These are phyloP conservation scores for Serendipita sp. DNA, from an alignment of 768 basidiomycete genomes.

Conservation along the genomic window DNA sequence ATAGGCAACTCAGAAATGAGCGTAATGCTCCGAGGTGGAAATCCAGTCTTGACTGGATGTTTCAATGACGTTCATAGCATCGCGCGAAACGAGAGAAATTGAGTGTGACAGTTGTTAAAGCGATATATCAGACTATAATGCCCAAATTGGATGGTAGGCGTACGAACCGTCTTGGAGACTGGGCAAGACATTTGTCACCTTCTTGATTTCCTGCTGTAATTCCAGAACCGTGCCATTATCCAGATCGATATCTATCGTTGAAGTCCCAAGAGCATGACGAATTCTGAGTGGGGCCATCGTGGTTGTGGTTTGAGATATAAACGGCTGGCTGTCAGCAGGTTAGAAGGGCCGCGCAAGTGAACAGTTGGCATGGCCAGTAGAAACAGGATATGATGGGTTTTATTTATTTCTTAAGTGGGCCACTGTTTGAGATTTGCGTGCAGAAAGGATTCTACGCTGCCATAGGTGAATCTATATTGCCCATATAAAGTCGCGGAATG, in stretches of 20 bases:
- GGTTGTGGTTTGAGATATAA: background rate
- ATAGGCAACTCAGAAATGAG: constrained; percentile 59
- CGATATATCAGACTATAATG: background rate
- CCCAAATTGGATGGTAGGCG: constrained; percentile 7
- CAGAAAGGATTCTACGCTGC: no score
- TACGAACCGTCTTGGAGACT: constrained; percentile 62
- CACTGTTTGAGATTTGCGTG: no score
- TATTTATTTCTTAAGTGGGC: no score
- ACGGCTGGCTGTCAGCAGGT: background rate
- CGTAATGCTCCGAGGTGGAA: constrained; percentile 63
- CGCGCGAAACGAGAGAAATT: background rate
- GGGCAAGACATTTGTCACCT: constrained; percentile 50
- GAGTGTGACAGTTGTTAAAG: background rate
- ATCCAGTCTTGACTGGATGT: constrained; percentile 50
- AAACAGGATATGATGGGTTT: no score
- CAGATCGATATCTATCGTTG: constrained; percentile 56
- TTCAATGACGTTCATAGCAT: background rate
- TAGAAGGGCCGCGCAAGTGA: no score
- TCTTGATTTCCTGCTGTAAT: constrained; percentile 55
- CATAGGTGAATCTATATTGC: no score
- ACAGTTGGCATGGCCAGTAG: no score
- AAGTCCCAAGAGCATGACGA: constrained; percentile 69
- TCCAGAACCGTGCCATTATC: constrained; percentile 48
- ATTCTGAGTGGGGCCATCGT: constrained; percentile 55
- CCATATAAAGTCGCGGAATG: no score